These are phyloP conservation scores for Pseudofabraea citricarpa DNA, from an alignment of 2,329 filamentous ascomycete genomes.

Conservation along the genomic window DNA sequence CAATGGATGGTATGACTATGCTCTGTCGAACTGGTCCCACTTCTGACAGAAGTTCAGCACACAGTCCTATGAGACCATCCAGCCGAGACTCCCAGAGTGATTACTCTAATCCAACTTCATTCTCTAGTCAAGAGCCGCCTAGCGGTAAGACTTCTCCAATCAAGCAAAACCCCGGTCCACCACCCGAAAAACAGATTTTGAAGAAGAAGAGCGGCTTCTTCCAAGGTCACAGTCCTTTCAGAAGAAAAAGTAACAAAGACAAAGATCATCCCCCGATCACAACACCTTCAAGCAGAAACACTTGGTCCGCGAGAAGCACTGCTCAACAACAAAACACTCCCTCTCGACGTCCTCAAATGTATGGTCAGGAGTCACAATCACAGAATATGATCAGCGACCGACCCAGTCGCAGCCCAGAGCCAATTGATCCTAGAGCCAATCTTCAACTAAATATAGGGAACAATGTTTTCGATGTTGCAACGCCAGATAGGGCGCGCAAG, in stretches of 20 bases:
- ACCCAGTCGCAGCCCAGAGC: conserved; percentile 68
- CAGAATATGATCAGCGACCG: conserved; percentile 30
- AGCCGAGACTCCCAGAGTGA: conserved; percentile 90
- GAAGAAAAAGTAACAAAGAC: conserved; percentile 79
- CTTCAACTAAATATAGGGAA: conserved; percentile 92
- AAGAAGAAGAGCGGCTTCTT: conserved; percentile 82
- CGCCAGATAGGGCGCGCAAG: conserved; percentile 59
- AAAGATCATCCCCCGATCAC: conserved; percentile 50
- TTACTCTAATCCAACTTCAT: conserved; percentile 81
- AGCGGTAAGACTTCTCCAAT: conserved; percentile 70
- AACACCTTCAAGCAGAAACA: conserved; percentile 46
- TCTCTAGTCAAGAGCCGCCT: conserved; percentile 77
- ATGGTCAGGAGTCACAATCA: conserved; percentile 33
- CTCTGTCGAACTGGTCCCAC: conserved; percentile 75
- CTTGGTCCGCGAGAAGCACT: conserved; percentile 43
- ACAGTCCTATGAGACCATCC: conserved; percentile 66
- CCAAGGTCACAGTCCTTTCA: conserved; percentile 87
- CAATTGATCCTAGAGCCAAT: conserved; percentile 86
- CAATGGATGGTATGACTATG: conserved; percentile 95
- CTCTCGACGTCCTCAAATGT: conserved; percentile 35
- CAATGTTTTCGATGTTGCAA: conserved; percentile 91
- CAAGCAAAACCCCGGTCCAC: conserved; percentile 52
- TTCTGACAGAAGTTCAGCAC: conserved; percentile 63
- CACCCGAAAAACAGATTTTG: conserved; percentile 58
- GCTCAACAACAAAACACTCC: conserved; percentile 16